A percentile compares a stretch with the other conserved stretches of the same genome.
These are phyloP conservation scores for Amaranthus hypochondriacus DNA, from an alignment of 148 eudicot species.

Conservation along the genomic window DNA sequence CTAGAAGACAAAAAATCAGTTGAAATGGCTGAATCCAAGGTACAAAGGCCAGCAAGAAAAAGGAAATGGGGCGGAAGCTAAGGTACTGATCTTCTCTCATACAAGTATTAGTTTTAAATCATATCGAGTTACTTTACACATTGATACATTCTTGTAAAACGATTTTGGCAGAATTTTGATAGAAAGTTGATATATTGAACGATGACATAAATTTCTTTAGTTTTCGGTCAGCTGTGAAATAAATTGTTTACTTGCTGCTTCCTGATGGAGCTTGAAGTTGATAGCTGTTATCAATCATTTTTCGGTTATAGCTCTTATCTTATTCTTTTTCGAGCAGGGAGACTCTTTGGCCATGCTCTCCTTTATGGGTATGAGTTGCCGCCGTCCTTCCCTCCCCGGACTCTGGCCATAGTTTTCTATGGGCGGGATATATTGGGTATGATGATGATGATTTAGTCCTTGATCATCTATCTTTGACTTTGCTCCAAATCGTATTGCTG, in stretches of 20 bases:
- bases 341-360: too few species aligned
- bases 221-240: background rate
- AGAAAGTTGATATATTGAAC: background rate
- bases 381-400: too few species aligned
- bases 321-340: too few species aligned
- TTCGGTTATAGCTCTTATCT: too few species aligned
- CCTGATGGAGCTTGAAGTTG: background rate
- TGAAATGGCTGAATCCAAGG: conserved; percentile 14
- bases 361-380: too few species aligned
- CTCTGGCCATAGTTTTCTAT: too few species aligned
- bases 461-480: background rate
- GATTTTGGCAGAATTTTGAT: background rate
- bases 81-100: conserved; percentile 9
- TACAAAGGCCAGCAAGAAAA: conserved; percentile 27
- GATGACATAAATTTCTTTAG: background rate
- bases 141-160: conserved; percentile 9
- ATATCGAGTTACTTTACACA: conserved; percentile 7
- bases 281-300: background rate
- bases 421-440: background rate
- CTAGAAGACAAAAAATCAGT: conserved; percentile 6
- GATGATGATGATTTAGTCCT: background rate
- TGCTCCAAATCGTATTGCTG: background rate
- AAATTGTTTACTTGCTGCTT: background rate
- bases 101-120: background rate
- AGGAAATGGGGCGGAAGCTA: conserved; percentile 26